Evolutionary conservation across 139 green algal genomes (phyloP).

Genomic region (Chlorella vulgaris): DNA sequence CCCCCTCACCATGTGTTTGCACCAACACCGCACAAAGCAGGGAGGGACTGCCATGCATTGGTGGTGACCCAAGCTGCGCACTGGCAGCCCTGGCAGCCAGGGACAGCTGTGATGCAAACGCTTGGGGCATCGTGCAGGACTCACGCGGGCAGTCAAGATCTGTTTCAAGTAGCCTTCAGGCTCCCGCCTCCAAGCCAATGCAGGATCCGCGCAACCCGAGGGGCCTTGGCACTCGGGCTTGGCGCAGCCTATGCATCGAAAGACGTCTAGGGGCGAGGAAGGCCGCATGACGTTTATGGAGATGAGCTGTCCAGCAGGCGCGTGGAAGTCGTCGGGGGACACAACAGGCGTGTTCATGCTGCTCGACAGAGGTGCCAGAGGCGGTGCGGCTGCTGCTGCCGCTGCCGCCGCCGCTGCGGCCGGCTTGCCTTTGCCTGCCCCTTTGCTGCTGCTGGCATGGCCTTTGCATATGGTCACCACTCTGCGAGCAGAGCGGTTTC

Average conservation of each 20-base stretch:
- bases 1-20: no score
- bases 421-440: not conserved
- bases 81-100: no score
- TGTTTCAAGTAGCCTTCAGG: constrained; percentile 86
- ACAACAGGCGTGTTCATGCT: no score
- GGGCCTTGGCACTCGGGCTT: constrained; percentile 63
- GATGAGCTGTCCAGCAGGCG: constrained; percentile 21
- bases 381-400: not conserved
- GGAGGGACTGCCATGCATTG: no score
- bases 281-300: constrained; percentile 29
- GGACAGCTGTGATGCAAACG: not conserved
- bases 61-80: no score
- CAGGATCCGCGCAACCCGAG: constrained; percentile 1
- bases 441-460: not conserved
- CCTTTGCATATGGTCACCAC: not conserved
- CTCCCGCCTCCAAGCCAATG: constrained; percentile 61
- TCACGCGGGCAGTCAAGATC: constrained; percentile 85
- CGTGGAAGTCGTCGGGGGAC: not conserved
- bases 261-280: constrained; percentile 58
- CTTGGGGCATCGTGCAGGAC: not conserved
- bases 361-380: no score
- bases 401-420: not conserved
- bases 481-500: not conserved
- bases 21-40: no score
- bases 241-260: constrained; percentile 76